These are phyloP conservation scores for Prunus mira DNA, from an alignment of 306 rosid genomes.

Conservation along the genomic window DNA sequence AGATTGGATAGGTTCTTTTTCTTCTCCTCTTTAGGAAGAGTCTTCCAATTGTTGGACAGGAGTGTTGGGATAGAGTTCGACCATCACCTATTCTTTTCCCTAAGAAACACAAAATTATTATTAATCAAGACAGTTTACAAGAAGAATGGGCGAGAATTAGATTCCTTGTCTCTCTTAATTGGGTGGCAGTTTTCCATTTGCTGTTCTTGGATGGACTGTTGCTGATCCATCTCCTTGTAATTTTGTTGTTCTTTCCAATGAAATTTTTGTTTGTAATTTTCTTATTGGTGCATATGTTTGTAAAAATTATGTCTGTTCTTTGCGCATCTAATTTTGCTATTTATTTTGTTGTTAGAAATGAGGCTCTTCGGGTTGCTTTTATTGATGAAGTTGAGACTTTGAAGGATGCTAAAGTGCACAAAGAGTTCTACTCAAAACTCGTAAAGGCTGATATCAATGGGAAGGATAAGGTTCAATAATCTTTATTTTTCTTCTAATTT, in stretches of 20 bases:
- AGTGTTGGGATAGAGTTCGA: not conserved
- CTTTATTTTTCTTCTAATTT: conserved; percentile 7
- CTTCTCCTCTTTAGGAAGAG: not conserved
- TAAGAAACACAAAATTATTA: not conserved
- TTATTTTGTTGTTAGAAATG: conserved; percentile 53
- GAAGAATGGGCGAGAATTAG: not conserved
- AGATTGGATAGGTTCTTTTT: not conserved
- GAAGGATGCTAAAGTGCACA: conserved; percentile 63
- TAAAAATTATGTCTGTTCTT: not conserved
- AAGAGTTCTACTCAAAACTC: conserved; percentile 82
- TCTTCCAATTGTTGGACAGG: not conserved
- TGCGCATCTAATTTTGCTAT: conserved; percentile 11
- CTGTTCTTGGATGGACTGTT: not conserved
- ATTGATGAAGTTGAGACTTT: conserved; percentile 79
- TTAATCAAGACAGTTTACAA: not conserved
- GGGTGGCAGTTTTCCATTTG: not conserved
- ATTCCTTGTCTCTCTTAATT: not conserved
- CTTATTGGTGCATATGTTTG: not conserved
- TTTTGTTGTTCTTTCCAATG: not conserved
- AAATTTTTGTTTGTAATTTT: not conserved
- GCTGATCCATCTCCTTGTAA: not conserved
- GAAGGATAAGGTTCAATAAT: conserved; percentile 71
- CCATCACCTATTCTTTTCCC: not conserved
- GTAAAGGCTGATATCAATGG: conserved; percentile 91
- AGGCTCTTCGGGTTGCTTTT: conserved; percentile 94